Conservation (phyloP, 2,329 filamentous ascomycete genomes). For the Aaosphaeria arxii region DNA sequence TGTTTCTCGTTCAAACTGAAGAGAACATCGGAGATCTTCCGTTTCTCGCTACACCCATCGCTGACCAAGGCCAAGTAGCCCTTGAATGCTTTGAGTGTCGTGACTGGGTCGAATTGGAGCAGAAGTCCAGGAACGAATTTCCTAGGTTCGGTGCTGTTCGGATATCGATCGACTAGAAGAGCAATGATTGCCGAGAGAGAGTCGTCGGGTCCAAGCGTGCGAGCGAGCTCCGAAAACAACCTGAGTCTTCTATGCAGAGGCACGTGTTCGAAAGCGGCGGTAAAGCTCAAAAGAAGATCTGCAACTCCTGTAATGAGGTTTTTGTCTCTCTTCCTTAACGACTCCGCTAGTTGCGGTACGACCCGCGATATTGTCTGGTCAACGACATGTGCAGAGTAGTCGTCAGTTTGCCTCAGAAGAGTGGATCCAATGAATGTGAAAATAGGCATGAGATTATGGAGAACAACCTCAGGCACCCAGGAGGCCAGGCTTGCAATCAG, state of each 20-base stretch:
- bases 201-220: constrained; percentile 80
- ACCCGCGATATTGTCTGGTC: constrained; percentile 92
- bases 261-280: constrained; percentile 93
- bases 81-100: constrained; percentile 74
- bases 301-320: constrained; percentile 78
- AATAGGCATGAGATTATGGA: constrained; percentile 98
- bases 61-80: constrained; percentile 72
- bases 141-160: constrained; percentile 68
- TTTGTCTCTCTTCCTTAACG: constrained; percentile 73
- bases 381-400: constrained; percentile 95
- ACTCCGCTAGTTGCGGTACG: constrained; percentile 84
- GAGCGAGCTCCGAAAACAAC: constrained; percentile 79
- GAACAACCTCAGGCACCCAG: constrained; percentile 82
- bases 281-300: constrained; percentile 91
- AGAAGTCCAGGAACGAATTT: constrained; percentile 75
- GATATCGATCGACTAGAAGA: constrained; percentile 88
- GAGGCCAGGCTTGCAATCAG: constrained; percentile 83
- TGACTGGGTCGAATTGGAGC: constrained; percentile 66
- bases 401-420: constrained; percentile 86
- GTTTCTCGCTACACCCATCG: constrained; percentile 74
- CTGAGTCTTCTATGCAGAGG: constrained; percentile 79
- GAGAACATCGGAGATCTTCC: constrained; percentile 68
- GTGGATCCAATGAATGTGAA: constrained; percentile 98
- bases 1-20: constrained; percentile 59
- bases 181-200: constrained; percentile 84